Conservation (phyloP, 2,329 filamentous ascomycete genomes). For the Cercospora nicotianae region DNA sequence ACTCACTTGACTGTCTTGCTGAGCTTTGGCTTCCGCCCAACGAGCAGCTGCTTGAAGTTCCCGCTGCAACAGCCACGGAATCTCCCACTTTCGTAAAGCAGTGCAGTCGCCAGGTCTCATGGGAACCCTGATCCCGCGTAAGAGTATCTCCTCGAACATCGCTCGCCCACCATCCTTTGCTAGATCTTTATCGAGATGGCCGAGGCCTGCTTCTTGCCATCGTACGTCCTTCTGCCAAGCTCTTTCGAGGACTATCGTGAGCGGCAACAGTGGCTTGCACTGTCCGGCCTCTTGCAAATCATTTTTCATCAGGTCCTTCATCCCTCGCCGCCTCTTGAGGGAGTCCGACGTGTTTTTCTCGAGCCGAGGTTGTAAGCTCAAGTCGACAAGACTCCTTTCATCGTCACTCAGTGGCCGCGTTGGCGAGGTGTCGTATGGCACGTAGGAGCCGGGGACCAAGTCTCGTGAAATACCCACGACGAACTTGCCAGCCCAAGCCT, state of each 20-base stretch:
- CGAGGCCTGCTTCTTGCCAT: slow-evolving; percentile 27
- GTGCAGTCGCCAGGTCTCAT: slow-evolving; percentile 25
- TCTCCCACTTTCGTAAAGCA: slow-evolving; percentile 2
- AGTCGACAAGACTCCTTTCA: not conserved
- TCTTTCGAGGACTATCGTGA: slow-evolving; percentile 26
- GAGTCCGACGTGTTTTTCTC: not conserved
- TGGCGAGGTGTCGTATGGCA: not conserved
- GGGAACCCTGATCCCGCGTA: slow-evolving; percentile 30
- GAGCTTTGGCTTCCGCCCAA: not conserved
- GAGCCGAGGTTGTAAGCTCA: not conserved
- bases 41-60: not conserved
- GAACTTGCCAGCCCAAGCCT: slow-evolving; percentile 30
- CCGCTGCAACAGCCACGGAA: not conserved
- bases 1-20: not conserved
- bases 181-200: not conserved
- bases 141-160: slow-evolving; percentile 26
- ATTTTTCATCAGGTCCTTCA: not conserved
- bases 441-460: not conserved
- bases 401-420: not conserved
- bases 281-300: slow-evolving; percentile 10
- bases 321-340: not conserved
- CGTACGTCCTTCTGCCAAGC: slow-evolving; percentile 28
- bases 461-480: slow-evolving; percentile 24
- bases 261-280: slow-evolving; percentile 17
- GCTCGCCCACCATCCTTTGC: not conserved